A percentile compares a stretch with the other conserved stretches of the same genome.
These are phyloP conservation scores for Coemansia sp. DNA, from an alignment of 192 early-diverging fungal genomes.

Conservation along the genomic window DNA sequence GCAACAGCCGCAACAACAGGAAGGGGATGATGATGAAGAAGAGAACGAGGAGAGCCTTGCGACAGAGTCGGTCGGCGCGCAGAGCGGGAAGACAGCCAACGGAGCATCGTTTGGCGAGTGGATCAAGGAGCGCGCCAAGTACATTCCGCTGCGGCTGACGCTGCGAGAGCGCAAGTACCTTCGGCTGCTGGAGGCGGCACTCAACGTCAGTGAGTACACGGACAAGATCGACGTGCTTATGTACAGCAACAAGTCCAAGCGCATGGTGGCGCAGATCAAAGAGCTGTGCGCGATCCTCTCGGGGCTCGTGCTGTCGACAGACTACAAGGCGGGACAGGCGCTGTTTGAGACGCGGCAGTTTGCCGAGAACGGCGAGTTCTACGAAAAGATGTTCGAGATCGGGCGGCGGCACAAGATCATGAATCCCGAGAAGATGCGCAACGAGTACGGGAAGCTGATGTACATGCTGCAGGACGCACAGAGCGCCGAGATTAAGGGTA, in stretches of 20 bases:
- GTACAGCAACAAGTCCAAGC: constrained; percentile 79
- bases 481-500: constrained; percentile 69
- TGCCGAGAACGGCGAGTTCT: constrained; percentile 78
- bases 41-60: neutral
- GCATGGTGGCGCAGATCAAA: constrained; percentile 92
- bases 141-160: constrained; percentile 90
- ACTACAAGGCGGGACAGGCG: constrained; percentile 80
- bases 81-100: constrained; percentile 43
- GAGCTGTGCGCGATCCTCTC: constrained; percentile 94
- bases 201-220: constrained; percentile 89
- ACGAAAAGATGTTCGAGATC: constrained; percentile 68
- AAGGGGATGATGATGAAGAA: constrained; percentile 1
- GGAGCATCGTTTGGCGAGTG: constrained; percentile 71
- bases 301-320: constrained; percentile 81
- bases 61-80: constrained; percentile 21
- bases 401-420: constrained; percentile 84
- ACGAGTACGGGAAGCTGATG: constrained; percentile 94
- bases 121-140: constrained; percentile 85
- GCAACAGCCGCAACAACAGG: neutral
- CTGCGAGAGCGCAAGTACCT: constrained; percentile 89
- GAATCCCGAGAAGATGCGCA: constrained; percentile 97
- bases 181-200: constrained; percentile 89
- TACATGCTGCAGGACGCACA: constrained; percentile 83
- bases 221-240: constrained; percentile 80
- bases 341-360: constrained; percentile 67